These are phyloP conservation scores for Coffea humblotiana DNA, from an alignment of 305 asterid genomes.

Conservation along the genomic window DNA sequence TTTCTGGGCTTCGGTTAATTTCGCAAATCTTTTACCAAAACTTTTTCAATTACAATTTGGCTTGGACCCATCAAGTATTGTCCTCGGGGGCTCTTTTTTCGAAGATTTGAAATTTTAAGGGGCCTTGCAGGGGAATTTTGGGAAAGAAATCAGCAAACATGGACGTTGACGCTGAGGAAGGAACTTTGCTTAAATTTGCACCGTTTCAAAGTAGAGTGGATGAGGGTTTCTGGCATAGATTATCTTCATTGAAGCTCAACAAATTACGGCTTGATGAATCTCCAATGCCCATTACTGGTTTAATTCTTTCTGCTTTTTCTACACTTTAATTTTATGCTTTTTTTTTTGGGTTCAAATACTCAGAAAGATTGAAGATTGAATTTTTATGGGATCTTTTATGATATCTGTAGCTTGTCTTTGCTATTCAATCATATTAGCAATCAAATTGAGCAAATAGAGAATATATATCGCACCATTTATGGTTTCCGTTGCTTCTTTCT, in stretches of 20 bases:
- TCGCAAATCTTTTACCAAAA: too few relatives aligned
- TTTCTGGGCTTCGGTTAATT: too few relatives aligned
- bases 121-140: not conserved
- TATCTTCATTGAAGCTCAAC: conserved; percentile 90
- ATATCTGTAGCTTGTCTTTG: not conserved
- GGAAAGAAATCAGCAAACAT: conserved; percentile 12
- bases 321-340: not conserved
- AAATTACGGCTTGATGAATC: conserved; percentile 85
- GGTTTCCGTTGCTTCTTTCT: not conserved
- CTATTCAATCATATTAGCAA: too few relatives aligned
- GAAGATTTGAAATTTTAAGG: too few relatives aligned
- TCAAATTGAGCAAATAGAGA: too few relatives aligned
- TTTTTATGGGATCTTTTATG: not conserved
- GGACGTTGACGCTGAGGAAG: conserved; percentile 38
- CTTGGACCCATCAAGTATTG: too few relatives aligned
- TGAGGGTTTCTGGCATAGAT: conserved; percentile 88
- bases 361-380: too few relatives aligned
- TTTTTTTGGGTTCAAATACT: not conserved
- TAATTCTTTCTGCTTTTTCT: conserved; percentile 7
- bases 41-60: too few relatives aligned
- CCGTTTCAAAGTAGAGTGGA: conserved; percentile 78
- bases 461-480: too few relatives aligned
- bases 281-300: conserved; percentile 80
- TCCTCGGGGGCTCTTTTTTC: too few relatives aligned
- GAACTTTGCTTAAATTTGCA: conserved; percentile 57